Base-by-base conservation (phyloP, 495 filamentous ascomycete genomes). In the Penicillium bovifimosum region DNA sequence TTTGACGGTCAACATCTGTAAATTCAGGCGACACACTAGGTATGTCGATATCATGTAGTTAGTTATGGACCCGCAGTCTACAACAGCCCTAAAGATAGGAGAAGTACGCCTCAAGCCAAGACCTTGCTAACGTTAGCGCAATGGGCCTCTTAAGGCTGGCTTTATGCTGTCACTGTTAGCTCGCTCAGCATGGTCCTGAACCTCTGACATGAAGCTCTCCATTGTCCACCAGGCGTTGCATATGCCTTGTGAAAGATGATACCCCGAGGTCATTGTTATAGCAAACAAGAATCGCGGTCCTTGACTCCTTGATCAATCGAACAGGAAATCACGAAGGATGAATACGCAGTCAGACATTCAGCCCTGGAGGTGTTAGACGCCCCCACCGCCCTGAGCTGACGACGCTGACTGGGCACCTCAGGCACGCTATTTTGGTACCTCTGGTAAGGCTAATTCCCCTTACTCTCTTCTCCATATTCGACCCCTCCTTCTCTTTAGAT, bases 401-500 rank as follows among this genome's bases (percentile, higher is more conserved):
- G 14, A 24, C 36, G 20, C 17, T 61, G 38, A 61, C 41, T 63
- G 61, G 61, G 27, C 33, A 35, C 47, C 38, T 34, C 52, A 43
- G 50, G 26, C 53, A 60, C 54, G 47, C 54, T 56, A 50, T 53
- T 53, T 52, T 44, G 55, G 54, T 48, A 20, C 18, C 36, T 54
- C 45, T 40, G 44, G 57, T 65, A 59, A 58, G 56, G 55, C 62
- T 63, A 45, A 45, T 54, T 36, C 59, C 62, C 59, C 54, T 59
- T 60, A 62, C 34, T 27, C 45, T 35, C 33, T 58, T 60, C 50
- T 57, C 53, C 50, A 59, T 24, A 24, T 60, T 50, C 54, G 24
- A 53, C 41, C 51, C 53, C 49, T 55, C 47, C 53, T 56, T 54
- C 13, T 54, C 13, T 46, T 16, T 40, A 50, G 24, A 28, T 50